Evolutionary conservation across 306 rosid species (phyloP).

Genomic region (Cicer judaicum): DNA sequence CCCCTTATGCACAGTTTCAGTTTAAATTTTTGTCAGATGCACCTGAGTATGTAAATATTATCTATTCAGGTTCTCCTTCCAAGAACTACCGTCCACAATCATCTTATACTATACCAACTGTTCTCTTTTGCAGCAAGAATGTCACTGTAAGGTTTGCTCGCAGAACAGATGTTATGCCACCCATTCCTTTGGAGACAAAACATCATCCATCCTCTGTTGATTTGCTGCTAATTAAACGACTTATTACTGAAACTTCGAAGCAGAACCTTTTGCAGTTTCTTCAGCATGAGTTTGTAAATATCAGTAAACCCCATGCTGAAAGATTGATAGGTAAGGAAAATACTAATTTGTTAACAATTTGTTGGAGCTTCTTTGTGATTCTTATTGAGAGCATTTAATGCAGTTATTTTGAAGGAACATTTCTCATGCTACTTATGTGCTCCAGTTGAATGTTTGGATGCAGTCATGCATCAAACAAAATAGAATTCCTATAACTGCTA

Average conservation of each 20-base stretch:
- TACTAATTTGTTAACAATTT: slow-evolving; percentile 7
- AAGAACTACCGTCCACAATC: slow-evolving; percentile 23
- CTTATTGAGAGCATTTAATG: not conserved
- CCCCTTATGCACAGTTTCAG: slow-evolving; percentile 66
- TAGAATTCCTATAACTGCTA: not conserved
- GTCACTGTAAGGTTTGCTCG: slow-evolving; percentile 83
- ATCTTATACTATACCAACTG: slow-evolving; percentile 30
- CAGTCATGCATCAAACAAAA: slow-evolving; percentile 10
- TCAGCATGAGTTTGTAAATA: slow-evolving; percentile 92
- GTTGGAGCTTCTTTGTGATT: slow-evolving; percentile 26
- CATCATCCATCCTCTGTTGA: slow-evolving; percentile 95
- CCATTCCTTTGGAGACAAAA: slow-evolving; percentile 92
- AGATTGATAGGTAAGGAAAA: slow-evolving; percentile 76
- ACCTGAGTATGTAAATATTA: slow-evolving; percentile 71
- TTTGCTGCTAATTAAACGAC: slow-evolving; percentile 86
- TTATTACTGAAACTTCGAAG: slow-evolving; percentile 81
- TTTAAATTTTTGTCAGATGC: slow-evolving; percentile 83
- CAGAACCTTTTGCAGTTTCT: slow-evolving; percentile 89
- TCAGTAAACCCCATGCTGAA: slow-evolving; percentile 86
- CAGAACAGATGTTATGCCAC: slow-evolving; percentile 98
- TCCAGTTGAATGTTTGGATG: slow-evolving; percentile 17
- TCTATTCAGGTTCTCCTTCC: slow-evolving; percentile 37
- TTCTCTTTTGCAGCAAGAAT: slow-evolving; percentile 72
- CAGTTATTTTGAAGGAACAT: slow-evolving; percentile 6
- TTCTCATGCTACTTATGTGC: not conserved